Evolutionary conservation across 331 rosid genomes (phyloP), one percentile per base, ranked within the genome.

Genomic region (Phaseolus coccineus): DNA sequence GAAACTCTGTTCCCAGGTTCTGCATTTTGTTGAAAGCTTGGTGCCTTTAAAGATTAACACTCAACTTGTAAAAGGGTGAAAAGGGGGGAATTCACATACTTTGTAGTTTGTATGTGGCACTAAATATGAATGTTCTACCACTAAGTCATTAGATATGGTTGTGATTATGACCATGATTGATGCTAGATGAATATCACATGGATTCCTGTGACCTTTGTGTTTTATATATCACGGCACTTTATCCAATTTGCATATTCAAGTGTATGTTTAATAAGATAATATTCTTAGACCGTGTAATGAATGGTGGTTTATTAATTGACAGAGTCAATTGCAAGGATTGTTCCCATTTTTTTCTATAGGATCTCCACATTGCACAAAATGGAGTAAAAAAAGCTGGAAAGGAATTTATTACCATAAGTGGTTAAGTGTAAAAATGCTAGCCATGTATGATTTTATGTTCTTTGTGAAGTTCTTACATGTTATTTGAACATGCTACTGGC

Each of bases 171-270:
- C 35, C 56, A 61, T 64, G 55, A 48, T 58, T 61, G 61, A 37
- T 82, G 27, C 58, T 75, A 71, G 39, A 48, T 73, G 84, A 80
- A 42, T n/a, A 68, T 70, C 35, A 46, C 59, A 80, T 48, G 40
- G 58, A 14, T 61, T 77, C 57, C 10, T 3, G 22, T 52, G 27
- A 30, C 16, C 28, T 0, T 37, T 77, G 51, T 51, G 69, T 77
- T 33, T 53, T 30, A 12, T 22, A 22, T 5, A 10, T 53, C 39
- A 19, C 47, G 68, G 19, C 40, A 44, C 25, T 77, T 22, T 70
- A 30, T 52, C 53, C 25, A 66, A 31, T 71, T 37, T 7, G 15
- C 25, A 10, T 42, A 74, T 37, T 58, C 19, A 39, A 66, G 8
- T 9, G n/a, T 51, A 15, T 63, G 13, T 51, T 8, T 58, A 30